Evolutionary conservation across 2,329 filamentous ascomycete species (phyloP).

Genomic region (Ascochyta lentis): DNA sequence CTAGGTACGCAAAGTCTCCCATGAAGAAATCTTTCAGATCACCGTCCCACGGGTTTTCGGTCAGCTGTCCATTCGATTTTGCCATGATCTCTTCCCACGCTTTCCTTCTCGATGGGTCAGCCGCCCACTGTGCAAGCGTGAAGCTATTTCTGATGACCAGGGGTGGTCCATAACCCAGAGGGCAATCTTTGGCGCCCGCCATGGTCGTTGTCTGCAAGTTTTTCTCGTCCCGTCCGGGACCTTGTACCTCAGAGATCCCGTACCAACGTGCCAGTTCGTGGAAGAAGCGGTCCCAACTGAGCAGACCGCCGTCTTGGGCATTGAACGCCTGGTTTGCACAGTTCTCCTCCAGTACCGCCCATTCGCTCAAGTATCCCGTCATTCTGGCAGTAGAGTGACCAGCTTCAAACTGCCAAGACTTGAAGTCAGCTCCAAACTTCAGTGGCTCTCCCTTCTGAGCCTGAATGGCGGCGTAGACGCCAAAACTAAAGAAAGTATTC

Average conservation of each 20-base stretch:
- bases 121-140: conserved; percentile 6
- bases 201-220: neutral
- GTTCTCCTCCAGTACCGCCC: conserved; percentile 17
- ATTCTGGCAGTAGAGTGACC: conserved; percentile 18
- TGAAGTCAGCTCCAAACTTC: conserved; percentile 5
- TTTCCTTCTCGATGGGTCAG: neutral
- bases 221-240: neutral
- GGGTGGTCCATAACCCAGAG: conserved; percentile 17
- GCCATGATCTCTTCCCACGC: conserved; percentile 18
- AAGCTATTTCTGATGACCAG: neutral
- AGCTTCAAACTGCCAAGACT: conserved; percentile 16
- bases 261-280: conserved; percentile 22
- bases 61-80: conserved; percentile 11
- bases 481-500: conserved; percentile 16
- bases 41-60: conserved; percentile 9
- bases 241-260: neutral
- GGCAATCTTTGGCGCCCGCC: conserved; percentile 9
- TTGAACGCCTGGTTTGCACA: conserved; percentile 18
- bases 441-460: conserved; percentile 19
- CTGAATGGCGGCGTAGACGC: conserved; percentile 18
- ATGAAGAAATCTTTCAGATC: conserved; percentile 7
- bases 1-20: conserved; percentile 12
- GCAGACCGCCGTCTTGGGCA: conserved; percentile 6
- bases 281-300: conserved; percentile 18
- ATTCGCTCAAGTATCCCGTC: conserved; percentile 23